Conservation (phyloP, 495 filamentous ascomycete species). For the Opeltia flavorubescens region DNA sequence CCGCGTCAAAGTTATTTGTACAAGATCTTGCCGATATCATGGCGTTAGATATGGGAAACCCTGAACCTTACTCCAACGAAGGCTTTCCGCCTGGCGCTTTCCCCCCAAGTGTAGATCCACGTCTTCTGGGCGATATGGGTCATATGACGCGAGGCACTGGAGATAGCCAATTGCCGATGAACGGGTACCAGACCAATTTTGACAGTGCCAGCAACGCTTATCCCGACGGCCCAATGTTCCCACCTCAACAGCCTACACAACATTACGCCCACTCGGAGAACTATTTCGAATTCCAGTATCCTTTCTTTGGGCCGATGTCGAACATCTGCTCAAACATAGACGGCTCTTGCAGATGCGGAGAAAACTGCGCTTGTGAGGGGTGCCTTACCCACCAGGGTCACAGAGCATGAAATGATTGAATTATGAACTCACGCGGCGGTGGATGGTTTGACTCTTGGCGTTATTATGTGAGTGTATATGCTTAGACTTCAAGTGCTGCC, state of each 20-base stretch:
- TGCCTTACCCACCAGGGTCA: constrained; percentile 37
- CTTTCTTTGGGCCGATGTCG: constrained; percentile 33
- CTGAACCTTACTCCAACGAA: constrained; percentile 15
- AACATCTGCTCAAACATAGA: constrained; percentile 26
- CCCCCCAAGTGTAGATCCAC: constrained; percentile 9
- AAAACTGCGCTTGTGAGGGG: constrained; percentile 35
- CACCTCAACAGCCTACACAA: background rate
- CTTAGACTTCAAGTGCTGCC: background rate
- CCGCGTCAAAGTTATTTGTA: constrained; percentile 52
- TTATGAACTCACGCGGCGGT: background rate
- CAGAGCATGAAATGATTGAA: constrained; percentile 13
- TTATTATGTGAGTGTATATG: background rate
- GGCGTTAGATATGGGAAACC: constrained; percentile 22
- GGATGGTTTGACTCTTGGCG: background rate
- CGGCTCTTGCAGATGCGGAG: constrained; percentile 36
- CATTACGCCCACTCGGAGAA: background rate
- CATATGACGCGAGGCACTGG: background rate
- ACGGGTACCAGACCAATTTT: background rate
- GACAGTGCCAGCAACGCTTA: background rate
- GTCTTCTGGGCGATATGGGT: constrained; percentile 1
- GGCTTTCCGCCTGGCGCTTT: no score
- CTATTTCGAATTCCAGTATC: constrained; percentile 22
- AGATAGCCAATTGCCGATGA: background rate
- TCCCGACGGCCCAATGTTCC: background rate
- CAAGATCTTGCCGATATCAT: constrained; percentile 34